Conservation (phyloP, 2,329 filamentous ascomycete genomes). For the Ophiostoma novo-ulmi region DNA sequence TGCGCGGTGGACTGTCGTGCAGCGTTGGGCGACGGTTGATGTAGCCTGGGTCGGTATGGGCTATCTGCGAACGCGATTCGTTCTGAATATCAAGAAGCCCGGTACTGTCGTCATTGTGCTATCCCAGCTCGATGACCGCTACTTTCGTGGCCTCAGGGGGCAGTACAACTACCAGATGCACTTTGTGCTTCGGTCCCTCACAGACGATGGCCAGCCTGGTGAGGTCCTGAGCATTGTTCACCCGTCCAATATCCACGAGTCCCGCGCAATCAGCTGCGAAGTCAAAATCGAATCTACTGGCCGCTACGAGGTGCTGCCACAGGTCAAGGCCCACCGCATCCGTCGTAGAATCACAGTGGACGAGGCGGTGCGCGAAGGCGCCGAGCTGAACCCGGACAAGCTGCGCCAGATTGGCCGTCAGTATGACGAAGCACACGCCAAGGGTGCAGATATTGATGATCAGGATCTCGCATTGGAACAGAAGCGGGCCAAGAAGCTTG, state of each 20-base stretch:
- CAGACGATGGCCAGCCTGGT: neutral
- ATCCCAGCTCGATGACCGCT: slow-evolving; percentile 44
- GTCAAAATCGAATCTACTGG: slow-evolving; percentile 61
- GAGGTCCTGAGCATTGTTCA: slow-evolving; percentile 33
- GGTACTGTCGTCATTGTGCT: slow-evolving; percentile 43
- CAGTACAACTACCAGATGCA: slow-evolving; percentile 42
- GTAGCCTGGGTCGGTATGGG: slow-evolving; percentile 42
- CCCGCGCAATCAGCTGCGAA: slow-evolving; percentile 64
- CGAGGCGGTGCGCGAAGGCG: slow-evolving; percentile 50
- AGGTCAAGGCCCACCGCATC: slow-evolving; percentile 53
- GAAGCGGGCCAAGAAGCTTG: slow-evolving; percentile 6
- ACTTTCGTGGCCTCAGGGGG: slow-evolving; percentile 43
- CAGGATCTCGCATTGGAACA: slow-evolving; percentile 23
- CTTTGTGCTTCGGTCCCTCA: slow-evolving; percentile 40
- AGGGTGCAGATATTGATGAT: slow-evolving; percentile 22
- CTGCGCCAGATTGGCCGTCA: slow-evolving; percentile 55
- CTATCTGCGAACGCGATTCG: slow-evolving; percentile 43
- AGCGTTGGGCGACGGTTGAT: slow-evolving; percentile 41
- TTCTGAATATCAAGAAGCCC: slow-evolving; percentile 39
- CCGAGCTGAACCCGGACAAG: slow-evolving; percentile 54
- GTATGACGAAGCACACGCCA: slow-evolving; percentile 56
- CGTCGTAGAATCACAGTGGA: slow-evolving; percentile 48
- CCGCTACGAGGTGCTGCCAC: slow-evolving; percentile 63
- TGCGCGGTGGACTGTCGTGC: slow-evolving; percentile 42
- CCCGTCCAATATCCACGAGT: slow-evolving; percentile 29